Conservation (phyloP, 352 stramenopile species). For the Phytophthora syringae region DNA sequence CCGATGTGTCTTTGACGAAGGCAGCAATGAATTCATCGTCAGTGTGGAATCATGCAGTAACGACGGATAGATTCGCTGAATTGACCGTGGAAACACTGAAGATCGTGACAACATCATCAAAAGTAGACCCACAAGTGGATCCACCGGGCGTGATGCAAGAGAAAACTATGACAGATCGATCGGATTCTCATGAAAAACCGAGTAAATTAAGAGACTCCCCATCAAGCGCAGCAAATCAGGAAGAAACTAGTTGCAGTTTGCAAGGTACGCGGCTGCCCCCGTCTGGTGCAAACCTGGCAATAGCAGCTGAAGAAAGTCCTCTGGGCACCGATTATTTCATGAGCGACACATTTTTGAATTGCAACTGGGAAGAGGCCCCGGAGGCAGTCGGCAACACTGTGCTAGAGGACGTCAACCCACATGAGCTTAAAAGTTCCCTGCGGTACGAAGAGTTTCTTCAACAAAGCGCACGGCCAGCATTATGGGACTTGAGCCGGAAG, state of each 20-base stretch:
- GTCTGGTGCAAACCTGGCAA: slow-evolving; percentile 12
- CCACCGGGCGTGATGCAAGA: background rate
- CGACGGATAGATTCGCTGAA: background rate
- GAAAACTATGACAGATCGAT: background rate
- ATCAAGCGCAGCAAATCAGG: background rate
- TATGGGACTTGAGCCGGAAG: slow-evolving; percentile 58
- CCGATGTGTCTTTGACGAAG: slow-evolving; percentile 36
- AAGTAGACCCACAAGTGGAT: background rate
- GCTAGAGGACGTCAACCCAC: background rate
- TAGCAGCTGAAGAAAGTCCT: slow-evolving; percentile 18
- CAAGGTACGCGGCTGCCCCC: background rate
- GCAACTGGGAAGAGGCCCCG: slow-evolving; percentile 27
- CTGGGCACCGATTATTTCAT: slow-evolving; percentile 44
- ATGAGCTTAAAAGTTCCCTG: background rate
- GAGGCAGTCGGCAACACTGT: background rate
- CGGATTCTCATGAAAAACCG: background rate
- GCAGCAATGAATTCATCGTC: slow-evolving; percentile 39
- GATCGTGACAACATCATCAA: background rate
- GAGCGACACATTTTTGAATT: slow-evolving; percentile 38
- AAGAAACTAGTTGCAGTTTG: background rate
- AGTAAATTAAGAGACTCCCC: background rate
- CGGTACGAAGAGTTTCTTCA: slow-evolving; percentile 34
- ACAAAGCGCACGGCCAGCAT: slow-evolving; percentile 42
- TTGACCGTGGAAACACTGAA: slow-evolving; percentile 22
- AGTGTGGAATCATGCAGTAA: slow-evolving; percentile 35